Percentiles rank a stretch among this genome's conserved stretches.
Conservation (phyloP, 2,329 filamentous ascomycete species). For the Sclerotinia sclerotiorum region DNA sequence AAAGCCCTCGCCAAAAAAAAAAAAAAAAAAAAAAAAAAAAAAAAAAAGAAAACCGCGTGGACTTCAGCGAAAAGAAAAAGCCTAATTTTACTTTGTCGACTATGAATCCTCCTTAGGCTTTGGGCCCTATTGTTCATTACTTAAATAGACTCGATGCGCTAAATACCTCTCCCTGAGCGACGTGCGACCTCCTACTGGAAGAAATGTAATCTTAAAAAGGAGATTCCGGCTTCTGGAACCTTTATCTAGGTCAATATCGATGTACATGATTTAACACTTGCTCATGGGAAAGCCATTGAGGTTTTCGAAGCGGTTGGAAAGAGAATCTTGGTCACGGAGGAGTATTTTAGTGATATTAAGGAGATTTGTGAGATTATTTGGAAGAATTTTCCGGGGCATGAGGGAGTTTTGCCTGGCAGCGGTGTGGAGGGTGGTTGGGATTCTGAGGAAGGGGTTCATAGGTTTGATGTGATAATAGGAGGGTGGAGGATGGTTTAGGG, state of each 20-base stretch:
- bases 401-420: constrained; percentile 49
- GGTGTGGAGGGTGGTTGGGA: constrained; percentile 43
- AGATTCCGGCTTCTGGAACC: constrained; percentile 57
- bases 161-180: constrained; percentile 71
- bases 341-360: constrained; percentile 58
- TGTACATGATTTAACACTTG: constrained; percentile 60
- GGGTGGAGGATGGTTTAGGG: constrained; percentile 56
- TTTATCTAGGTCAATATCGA: constrained; percentile 56
- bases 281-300: constrained; percentile 61
- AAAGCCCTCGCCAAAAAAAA: constrained; percentile 69
- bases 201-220: constrained; percentile 56
- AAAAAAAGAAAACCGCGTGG: constrained; percentile 66
- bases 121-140: constrained; percentile 64
- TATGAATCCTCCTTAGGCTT: constrained; percentile 60
- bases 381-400: constrained; percentile 55
- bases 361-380: constrained; percentile 56
- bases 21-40: no score
- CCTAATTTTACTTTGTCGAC: constrained; percentile 61
- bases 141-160: constrained; percentile 62
- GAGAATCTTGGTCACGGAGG: constrained; percentile 63
- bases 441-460: constrained; percentile 48
- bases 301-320: constrained; percentile 59
- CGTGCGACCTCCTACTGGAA: constrained; percentile 64
- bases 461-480: constrained; percentile 52
- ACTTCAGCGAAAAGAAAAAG: constrained; percentile 54